Percentiles rank a stretch among this genome's conserved stretches.
Evolutionary conservation across 371 early-diverging fungal species (phyloP).

Genomic region (Syncephalastrum sp.): DNA sequence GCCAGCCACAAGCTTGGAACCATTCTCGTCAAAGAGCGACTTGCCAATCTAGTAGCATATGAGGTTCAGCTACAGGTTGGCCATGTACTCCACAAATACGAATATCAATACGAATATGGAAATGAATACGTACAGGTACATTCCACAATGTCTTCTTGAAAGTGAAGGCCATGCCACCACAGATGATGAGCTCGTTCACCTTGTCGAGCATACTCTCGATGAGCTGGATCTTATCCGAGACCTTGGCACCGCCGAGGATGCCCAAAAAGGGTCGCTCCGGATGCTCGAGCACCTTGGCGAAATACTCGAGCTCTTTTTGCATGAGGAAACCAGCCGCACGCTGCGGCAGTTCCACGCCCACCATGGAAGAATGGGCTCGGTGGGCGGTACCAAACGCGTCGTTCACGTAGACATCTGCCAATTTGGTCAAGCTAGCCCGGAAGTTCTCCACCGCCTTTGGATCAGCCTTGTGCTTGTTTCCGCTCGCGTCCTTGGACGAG

Average conservation of each 20-base stretch:
- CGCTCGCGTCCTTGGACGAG: conserved; percentile 83
- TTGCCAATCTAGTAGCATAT: conserved; percentile 72
- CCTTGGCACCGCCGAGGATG: conserved; percentile 98
- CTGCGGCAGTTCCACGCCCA: conserved; percentile 87
- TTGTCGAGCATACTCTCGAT: conserved; percentile 95
- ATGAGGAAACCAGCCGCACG: conserved; percentile 96
- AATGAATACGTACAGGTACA: conserved; percentile 56
- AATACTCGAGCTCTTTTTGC: conserved; percentile 98
- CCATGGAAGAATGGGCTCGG: conserved; percentile 95
- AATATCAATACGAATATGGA: not conserved
- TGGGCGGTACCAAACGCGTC: conserved; percentile 99
- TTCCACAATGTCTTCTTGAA: conserved; percentile 90
- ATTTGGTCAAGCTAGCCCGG: conserved; percentile 86
- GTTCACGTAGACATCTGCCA: conserved; percentile 97
- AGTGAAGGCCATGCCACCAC: conserved; percentile 98
- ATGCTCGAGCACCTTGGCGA: conserved; percentile 91
- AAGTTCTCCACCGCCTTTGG: conserved; percentile 78
- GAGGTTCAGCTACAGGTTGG: not conserved
- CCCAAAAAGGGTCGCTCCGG: conserved; percentile 95
- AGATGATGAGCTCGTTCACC: conserved; percentile 87
- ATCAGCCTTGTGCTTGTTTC: conserved; percentile 89
- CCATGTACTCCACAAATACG: not conserved
- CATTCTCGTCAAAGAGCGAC: conserved; percentile 89
- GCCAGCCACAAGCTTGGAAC: conserved; percentile 79
- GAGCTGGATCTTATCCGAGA: conserved; percentile 97